Conservation (phyloP, 352 stramenopile species). For the Phytophthora citrophthora region DNA sequence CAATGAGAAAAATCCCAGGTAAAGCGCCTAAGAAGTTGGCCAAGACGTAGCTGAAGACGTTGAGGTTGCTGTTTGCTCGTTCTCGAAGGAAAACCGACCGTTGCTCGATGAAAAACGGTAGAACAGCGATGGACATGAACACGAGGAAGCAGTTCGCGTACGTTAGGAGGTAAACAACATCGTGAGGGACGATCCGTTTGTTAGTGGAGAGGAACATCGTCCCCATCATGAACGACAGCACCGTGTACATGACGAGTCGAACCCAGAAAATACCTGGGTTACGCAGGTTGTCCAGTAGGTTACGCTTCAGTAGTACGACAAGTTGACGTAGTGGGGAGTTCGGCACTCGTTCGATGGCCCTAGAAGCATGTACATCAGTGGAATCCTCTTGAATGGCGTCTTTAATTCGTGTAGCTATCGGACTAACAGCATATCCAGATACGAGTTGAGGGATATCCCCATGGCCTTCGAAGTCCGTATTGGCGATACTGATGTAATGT, state of each 20-base stretch:
- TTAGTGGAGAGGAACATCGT: slow-evolving; percentile 69
- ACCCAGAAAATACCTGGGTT: slow-evolving; percentile 82
- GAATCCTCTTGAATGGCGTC: slow-evolving; percentile 13
- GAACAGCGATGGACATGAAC: slow-evolving; percentile 89
- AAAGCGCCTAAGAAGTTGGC: slow-evolving; percentile 73
- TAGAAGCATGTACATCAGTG: slow-evolving; percentile 4
- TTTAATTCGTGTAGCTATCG: slow-evolving; percentile 5
- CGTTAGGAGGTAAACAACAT: slow-evolving; percentile 75
- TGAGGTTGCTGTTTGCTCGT: slow-evolving; percentile 54
- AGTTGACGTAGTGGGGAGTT: slow-evolving; percentile 57
- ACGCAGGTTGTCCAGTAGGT: slow-evolving; percentile 65
- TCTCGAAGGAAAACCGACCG: slow-evolving; percentile 86
- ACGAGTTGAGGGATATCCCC: slow-evolving; percentile 23
- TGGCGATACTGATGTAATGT: slow-evolving; percentile 68
- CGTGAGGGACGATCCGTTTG: slow-evolving; percentile 20
- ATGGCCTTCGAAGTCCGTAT: slow-evolving; percentile 54
- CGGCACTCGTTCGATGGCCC: slow-evolving; percentile 30
- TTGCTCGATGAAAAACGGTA: slow-evolving; percentile 89
- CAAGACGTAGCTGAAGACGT: slow-evolving; percentile 75
- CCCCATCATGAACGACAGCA: slow-evolving; percentile 70
- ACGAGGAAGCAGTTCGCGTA: slow-evolving; percentile 90
- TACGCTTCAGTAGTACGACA: slow-evolving; percentile 54
- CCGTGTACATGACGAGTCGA: slow-evolving; percentile 77
- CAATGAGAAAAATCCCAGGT: slow-evolving; percentile 68
- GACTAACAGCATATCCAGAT: slow-evolving; percentile 19